A percentile compares a stretch with the other conserved stretches of the same genome.
Conservation (phyloP, 2,329 filamentous ascomycete species). For the Zarea fungicola region DNA sequence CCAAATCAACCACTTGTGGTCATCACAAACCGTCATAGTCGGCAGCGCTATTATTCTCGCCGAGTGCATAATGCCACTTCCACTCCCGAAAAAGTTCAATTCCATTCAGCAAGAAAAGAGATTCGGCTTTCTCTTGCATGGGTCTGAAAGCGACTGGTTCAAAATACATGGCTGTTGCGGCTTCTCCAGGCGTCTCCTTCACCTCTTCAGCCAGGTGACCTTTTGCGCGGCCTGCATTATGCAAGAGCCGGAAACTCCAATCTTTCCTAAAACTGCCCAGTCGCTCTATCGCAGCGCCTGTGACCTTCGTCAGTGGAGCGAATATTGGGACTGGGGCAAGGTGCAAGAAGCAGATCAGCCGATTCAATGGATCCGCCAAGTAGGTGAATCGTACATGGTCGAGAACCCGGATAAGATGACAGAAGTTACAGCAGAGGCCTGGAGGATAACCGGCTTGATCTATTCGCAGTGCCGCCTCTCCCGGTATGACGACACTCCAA, state of each 20-base stretch:
- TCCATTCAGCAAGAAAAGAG: constrained; percentile 24
- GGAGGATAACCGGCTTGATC: constrained; percentile 34
- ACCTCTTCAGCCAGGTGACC: constrained; percentile 33
- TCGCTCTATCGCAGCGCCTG: constrained; percentile 24
- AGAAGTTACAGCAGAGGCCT: constrained; percentile 36
- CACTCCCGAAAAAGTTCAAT: constrained; percentile 23
- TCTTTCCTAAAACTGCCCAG: constrained; percentile 27
- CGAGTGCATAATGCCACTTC: constrained; percentile 33
- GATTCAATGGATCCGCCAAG: constrained; percentile 27
- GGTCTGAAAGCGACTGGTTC: constrained; percentile 28
- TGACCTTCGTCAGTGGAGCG: constrained; percentile 33
- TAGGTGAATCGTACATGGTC: constrained; percentile 22
- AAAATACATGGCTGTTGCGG: constrained; percentile 38
- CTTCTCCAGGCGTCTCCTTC: constrained; percentile 35
- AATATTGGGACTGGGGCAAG: constrained; percentile 23
- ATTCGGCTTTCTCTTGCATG: constrained; percentile 36
- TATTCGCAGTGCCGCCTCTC: constrained; percentile 35
- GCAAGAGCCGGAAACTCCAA: constrained; percentile 28
- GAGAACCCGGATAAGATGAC: constrained; percentile 31
- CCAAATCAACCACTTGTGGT: constrained; percentile 29
- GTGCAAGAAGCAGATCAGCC: constrained; percentile 16
- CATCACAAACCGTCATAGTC: constrained; percentile 36
- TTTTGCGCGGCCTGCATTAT: constrained; percentile 29
- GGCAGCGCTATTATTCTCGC: constrained; percentile 34
- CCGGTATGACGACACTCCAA: constrained; percentile 27